Evolutionary conservation across 768 basidiomycete genomes (phyloP), one percentile per base, ranked within the genome.

Genomic region (Dioszegia crocea): DNA sequence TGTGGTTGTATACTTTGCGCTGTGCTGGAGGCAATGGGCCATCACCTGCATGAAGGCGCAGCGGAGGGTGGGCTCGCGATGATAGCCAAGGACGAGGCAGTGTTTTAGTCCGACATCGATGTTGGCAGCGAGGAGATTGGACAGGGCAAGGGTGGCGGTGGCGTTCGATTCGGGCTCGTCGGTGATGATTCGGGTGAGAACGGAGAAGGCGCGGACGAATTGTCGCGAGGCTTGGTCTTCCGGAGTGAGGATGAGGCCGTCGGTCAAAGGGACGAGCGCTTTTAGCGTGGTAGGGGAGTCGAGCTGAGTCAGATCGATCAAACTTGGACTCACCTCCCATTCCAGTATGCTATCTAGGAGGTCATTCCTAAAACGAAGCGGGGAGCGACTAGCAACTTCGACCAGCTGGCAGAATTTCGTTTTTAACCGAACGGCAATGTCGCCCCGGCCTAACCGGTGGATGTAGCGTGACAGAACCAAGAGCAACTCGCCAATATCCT

Each of bases 31-130:
- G 2, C 89, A 89, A 38, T 86, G 82, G 38, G 88, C 85, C 72
- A 93, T 89, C 6, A 91, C 86, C 66, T 88, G 85, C 14, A 89
- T 84, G 68, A 92, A 96, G 24, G 91, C 89, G 10, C 83, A 81
- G 14, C 89, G 83, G 66, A 87, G 85, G 38, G 82, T 78, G 24
- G 81, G 78, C 68, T 92, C 87, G 21, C 80, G 74, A 66, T 89
- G 86, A 65, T 89, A 91, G 0, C 88, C 88, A 59, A 88, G 80
- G 4, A 85, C 79, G 21, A 93, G 83, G 67, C 88, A 91, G 73
- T 93, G 89, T 74, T 91, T 91, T 71, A 93, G 85, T 4, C 89
- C 91, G 65, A 84, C 86, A 69, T 92, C 89, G 16, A 88, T 85
- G 70, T 94, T 94, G 12, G 89, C 84, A 31, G 82, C 83, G 56